Evolutionary conservation across 2,329 filamentous ascomycete species (phyloP).

Genomic region (Venturia aucupariae): DNA sequence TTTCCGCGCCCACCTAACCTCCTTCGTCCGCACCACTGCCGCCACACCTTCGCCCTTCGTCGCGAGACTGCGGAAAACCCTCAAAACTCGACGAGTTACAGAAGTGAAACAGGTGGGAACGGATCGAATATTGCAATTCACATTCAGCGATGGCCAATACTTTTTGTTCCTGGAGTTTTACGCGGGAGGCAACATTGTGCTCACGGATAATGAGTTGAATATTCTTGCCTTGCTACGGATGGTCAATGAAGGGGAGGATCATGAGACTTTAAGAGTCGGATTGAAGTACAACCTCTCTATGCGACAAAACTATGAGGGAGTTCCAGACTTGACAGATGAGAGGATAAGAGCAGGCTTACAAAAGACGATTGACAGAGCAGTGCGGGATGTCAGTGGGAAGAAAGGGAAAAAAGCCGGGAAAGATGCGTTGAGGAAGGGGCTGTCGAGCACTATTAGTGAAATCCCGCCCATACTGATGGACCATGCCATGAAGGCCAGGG

Average conservation of each 20-base stretch:
- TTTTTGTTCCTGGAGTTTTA: conserved; percentile 91
- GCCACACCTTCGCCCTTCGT: conserved; percentile 80
- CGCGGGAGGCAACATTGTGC: conserved; percentile 85
- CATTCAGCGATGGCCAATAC: conserved; percentile 87
- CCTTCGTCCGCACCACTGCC: conserved; percentile 80
- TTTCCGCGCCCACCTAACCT: conserved; percentile 89
- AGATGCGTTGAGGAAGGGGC: conserved; percentile 66
- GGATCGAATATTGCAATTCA: conserved; percentile 83
- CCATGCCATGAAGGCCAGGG: conserved; percentile 63
- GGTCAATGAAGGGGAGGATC: conserved; percentile 71
- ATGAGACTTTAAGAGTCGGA: conserved; percentile 72
- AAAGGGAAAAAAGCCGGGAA: conserved; percentile 67
- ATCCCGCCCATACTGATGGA: conserved; percentile 82
- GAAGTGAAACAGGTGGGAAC: conserved; percentile 78
- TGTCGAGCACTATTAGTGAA: conserved; percentile 80
- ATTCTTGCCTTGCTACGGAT: conserved; percentile 73
- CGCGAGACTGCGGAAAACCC: conserved; percentile 70
- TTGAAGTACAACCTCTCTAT: conserved; percentile 70
- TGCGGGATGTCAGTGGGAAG: conserved; percentile 38
- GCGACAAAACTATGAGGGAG: conserved; percentile 71
- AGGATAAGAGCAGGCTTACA: conserved; percentile 61
- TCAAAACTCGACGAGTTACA: conserved; percentile 80
- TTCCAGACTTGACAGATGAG: conserved; percentile 66
- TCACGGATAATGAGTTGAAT: conserved; percentile 76
- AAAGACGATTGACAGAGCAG: conserved; percentile 52